Conservation (phyloP, 768 basidiomycete genomes). For the Agaricus subrufescens region DNA sequence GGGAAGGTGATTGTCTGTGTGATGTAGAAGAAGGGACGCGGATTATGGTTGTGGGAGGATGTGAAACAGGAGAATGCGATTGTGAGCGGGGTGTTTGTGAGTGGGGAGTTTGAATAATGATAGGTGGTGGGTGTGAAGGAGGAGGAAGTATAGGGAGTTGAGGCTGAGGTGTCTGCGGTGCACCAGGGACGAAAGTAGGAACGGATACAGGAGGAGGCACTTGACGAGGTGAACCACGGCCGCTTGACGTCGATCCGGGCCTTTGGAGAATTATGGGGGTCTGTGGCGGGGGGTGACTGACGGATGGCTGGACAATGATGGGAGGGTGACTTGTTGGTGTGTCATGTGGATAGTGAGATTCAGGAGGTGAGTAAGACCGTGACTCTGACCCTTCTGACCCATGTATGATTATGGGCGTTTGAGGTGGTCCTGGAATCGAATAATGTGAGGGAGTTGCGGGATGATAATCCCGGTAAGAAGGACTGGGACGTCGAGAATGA, state of each 20-base stretch:
- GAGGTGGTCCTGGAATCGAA: neutral
- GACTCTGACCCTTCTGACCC: conserved; percentile 14
- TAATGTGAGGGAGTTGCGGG: neutral
- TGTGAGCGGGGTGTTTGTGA: neutral
- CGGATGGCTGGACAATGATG: neutral
- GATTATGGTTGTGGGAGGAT: neutral
- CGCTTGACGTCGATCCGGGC: neutral
- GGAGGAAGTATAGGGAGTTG: neutral
- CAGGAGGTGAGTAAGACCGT: conserved; percentile 14
- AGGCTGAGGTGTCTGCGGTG: neutral
- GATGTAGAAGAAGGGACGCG: neutral
- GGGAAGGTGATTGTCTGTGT: conserved; percentile 11
- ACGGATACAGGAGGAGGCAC: neutral
- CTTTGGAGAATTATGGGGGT: conserved; percentile 2
- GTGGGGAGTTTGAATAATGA: conserved; percentile 12
- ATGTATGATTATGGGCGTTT: conserved; percentile 6
- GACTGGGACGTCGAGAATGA: neutral
- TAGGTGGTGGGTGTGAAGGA: conserved; percentile 6
- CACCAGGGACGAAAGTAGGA: conserved; percentile 10
- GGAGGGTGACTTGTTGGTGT: neutral
- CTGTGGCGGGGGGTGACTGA: neutral
- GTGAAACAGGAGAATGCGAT: neutral
- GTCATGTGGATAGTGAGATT: conserved; percentile 1
- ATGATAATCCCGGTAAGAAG: neutral
- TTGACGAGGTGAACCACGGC: neutral